Conservation (phyloP, 2,329 filamentous ascomycete genomes). For the Incumbomyces lentus region DNA sequence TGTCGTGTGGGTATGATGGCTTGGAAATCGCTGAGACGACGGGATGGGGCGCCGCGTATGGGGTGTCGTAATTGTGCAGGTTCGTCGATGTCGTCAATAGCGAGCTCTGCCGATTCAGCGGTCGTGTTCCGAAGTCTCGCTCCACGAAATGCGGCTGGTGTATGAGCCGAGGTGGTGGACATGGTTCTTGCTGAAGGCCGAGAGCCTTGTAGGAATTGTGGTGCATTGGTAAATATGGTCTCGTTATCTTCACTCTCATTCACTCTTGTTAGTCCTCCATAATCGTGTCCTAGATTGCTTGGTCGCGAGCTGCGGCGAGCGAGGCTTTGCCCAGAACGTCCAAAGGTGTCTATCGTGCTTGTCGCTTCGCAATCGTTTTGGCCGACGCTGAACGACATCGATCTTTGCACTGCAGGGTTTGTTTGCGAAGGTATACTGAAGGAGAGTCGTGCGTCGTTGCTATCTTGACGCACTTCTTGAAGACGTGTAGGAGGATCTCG, state of each 20-base stretch:
- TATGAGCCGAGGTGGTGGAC: constrained; percentile 30
- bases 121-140: constrained; percentile 33
- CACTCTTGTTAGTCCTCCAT: constrained; percentile 36
- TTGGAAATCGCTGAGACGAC: constrained; percentile 35
- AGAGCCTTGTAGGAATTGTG: constrained; percentile 12
- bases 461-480: constrained; percentile 61
- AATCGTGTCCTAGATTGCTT: constrained; percentile 37
- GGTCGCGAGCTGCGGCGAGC: constrained; percentile 67
- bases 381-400: constrained; percentile 92
- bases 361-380: constrained; percentile 63
- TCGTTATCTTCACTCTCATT: constrained; percentile 40
- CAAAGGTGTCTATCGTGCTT: constrained; percentile 23
- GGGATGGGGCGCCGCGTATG: constrained; percentile 30
- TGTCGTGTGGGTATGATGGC: constrained; percentile 31
- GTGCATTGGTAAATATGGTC: constrained; percentile 24
- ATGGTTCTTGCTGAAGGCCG: constrained; percentile 33
- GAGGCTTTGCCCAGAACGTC: constrained; percentile 43
- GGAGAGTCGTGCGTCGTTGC: constrained; percentile 53
- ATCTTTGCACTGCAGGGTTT: constrained; percentile 84
- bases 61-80: constrained; percentile 25
- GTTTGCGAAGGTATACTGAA: constrained; percentile 83
- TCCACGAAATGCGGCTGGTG: constrained; percentile 22
- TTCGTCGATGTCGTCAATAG: constrained; percentile 36
- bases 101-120: constrained; percentile 34
- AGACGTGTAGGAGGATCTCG: constrained; percentile 68